Percentiles rank a stretch among this genome's conserved stretches.
Evolutionary conservation across 1,139 yeast genomes (phyloP).

Genomic region (Debaryomyces sp.): DNA sequence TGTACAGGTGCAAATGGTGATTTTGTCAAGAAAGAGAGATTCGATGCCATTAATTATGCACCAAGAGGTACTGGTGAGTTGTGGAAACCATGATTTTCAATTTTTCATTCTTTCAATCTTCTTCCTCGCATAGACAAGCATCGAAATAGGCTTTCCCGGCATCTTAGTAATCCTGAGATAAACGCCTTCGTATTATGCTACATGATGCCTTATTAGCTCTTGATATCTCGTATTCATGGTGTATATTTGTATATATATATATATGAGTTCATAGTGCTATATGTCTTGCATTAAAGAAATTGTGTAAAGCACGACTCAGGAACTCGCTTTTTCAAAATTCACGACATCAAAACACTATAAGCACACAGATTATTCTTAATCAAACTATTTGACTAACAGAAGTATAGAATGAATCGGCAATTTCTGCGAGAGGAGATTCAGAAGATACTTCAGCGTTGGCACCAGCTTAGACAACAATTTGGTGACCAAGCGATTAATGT

Average conservation of each 20-base stretch:
- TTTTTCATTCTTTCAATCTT: neutral
- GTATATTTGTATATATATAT: neutral
- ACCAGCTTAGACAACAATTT: slow-evolving; percentile 59
- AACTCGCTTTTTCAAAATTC: neutral
- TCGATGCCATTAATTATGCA: slow-evolving; percentile 51
- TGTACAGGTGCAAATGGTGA: slow-evolving; percentile 24
- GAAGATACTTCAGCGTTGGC: slow-evolving; percentile 57
- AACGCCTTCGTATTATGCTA: neutral
- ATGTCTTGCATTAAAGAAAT: neutral
- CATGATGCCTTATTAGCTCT: neutral
- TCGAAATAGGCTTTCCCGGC: neutral
- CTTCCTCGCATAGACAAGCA: neutral
- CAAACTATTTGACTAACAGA: neutral
- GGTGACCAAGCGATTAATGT: slow-evolving; percentile 67
- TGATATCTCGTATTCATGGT: neutral
- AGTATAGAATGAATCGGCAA: slow-evolving; percentile 29
- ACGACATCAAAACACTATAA: slow-evolving; percentile 3
- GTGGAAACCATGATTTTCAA: slow-evolving; percentile 46
- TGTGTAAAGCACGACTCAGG: neutral
- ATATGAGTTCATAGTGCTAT: neutral
- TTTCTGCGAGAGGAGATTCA: slow-evolving; percentile 47
- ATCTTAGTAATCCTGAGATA: neutral
- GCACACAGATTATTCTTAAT: neutral
- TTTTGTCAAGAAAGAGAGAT: slow-evolving; percentile 41
- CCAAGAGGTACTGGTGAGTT: slow-evolving; percentile 56